These are phyloP conservation scores for Corylus avellana DNA, from an alignment of 306 rosid species.

Conservation along the genomic window DNA sequence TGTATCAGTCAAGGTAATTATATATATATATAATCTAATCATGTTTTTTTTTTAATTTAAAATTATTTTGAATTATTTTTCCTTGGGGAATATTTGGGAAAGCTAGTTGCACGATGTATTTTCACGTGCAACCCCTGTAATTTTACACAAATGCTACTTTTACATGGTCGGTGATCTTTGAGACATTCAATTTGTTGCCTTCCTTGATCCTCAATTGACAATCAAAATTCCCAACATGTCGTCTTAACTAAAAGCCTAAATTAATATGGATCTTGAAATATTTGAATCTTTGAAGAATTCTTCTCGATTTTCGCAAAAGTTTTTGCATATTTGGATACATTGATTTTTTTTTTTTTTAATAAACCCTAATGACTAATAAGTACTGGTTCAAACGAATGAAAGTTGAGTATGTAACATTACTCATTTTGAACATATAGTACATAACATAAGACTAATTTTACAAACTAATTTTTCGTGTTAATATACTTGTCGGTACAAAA, in stretches of 20 bases:
- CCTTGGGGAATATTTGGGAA: constrained; percentile 42
- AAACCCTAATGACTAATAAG: too few relatives aligned
- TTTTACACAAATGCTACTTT: not conserved
- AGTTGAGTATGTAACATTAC: too few relatives aligned
- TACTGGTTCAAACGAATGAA: too few relatives aligned
- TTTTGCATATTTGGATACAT: not conserved
- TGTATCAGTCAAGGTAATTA: too few relatives aligned
- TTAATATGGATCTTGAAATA: not conserved
- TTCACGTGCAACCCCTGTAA: constrained; percentile 23
- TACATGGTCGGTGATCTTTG: constrained; percentile 2
- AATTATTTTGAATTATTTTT: not conserved
- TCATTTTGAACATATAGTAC: too few relatives aligned
- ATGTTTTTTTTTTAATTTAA: too few relatives aligned
- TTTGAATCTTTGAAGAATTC: not conserved
- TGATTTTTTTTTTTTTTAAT: too few relatives aligned
- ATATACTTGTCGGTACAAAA: too few relatives aligned
- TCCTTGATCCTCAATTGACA: not conserved
- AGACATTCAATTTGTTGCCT: constrained; percentile 10
- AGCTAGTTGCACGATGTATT: constrained; percentile 33
- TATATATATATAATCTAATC: not conserved
- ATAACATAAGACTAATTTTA: too few relatives aligned
- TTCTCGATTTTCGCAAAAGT: not conserved
- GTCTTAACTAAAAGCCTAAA: not conserved
- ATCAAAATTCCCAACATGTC: not conserved
- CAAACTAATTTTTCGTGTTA: too few relatives aligned